Percentiles rank a stretch among this genome's conserved stretches.
Evolutionary conservation across 2,329 filamentous ascomycete genomes (phyloP).

Genomic region (Cytospora leucostoma): DNA sequence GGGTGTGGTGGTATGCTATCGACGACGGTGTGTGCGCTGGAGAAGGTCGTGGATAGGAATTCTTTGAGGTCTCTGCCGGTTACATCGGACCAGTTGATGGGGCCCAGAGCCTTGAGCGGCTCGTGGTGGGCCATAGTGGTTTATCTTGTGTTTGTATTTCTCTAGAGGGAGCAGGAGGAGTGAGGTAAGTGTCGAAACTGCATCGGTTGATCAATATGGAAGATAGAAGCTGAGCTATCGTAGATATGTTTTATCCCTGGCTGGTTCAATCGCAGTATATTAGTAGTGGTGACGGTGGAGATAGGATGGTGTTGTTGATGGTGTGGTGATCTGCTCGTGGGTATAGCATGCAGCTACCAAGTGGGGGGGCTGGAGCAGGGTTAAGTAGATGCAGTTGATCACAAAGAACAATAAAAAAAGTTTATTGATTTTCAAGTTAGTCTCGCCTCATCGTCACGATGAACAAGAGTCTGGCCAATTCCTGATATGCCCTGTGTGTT

Average conservation of each 20-base stretch:
- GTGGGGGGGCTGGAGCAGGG: background rate
- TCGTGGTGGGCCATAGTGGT: slow-evolving; percentile 59
- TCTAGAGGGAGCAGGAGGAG: too few species aligned
- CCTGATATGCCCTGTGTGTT: too few species aligned
- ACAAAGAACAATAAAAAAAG: background rate
- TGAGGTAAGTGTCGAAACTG: too few species aligned
- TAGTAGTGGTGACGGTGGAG: too few species aligned
- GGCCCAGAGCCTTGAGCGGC: slow-evolving; percentile 58
- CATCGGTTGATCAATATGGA: background rate
- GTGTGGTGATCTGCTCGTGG: too few species aligned
- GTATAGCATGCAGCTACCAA: background rate
- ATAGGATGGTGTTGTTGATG: too few species aligned
- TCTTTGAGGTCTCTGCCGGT: slow-evolving; percentile 49
- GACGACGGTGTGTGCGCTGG: slow-evolving; percentile 67
- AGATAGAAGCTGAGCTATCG: too few species aligned
- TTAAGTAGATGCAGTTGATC: background rate
- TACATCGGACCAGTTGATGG: slow-evolving; percentile 54
- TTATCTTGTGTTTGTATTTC: too few species aligned
- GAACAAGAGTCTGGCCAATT: background rate
- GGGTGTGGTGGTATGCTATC: slow-evolving; percentile 73
- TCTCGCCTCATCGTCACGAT: background rate
- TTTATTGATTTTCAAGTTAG: background rate
- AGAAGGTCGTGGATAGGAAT: slow-evolving; percentile 63
- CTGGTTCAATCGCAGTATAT: background rate
- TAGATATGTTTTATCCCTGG: background rate